phyloP scores from a whole-genome alignment of 2,329 filamentous ascomycete species.

The Zasmidium angulare region DNA sequence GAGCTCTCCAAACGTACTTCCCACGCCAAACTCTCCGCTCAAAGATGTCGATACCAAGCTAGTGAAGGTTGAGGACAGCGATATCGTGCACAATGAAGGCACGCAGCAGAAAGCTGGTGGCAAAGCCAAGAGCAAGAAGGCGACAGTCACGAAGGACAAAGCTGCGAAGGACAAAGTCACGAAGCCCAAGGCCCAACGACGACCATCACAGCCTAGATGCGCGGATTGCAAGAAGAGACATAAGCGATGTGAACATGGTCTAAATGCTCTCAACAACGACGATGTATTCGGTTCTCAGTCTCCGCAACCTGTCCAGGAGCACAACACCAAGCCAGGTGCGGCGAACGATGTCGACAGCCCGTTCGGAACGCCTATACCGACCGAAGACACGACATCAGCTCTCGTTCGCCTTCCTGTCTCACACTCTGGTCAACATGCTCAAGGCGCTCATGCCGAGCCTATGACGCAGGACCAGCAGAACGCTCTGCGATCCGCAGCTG shows the following conservation, averaged over 20 bases:
- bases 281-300: not conserved
- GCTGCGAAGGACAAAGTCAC: not conserved
- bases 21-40: not conserved
- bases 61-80: not conserved
- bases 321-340: not conserved
- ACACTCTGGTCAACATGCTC: not conserved
- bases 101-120: not conserved
- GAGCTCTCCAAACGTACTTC: not conserved
- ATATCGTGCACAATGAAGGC: not conserved
- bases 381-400: not conserved
- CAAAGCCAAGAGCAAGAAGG: not conserved
- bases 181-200: not conserved
- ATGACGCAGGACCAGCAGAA: not conserved
- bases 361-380: not conserved
- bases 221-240: slow-evolving; percentile 6
- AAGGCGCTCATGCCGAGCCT: not conserved
- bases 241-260: slow-evolving; percentile 1
- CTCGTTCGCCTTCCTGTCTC: not conserved
- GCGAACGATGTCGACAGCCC: not conserved
- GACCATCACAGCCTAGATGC: slow-evolving; percentile 1
- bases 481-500: not conserved
- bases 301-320: not conserved
- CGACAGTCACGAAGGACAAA: not conserved
- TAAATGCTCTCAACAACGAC: not conserved
- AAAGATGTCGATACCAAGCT: not conserved